These are phyloP conservation scores for Lyophyllum shimeji DNA, from an alignment of 768 basidiomycete species.

Conservation along the genomic window DNA sequence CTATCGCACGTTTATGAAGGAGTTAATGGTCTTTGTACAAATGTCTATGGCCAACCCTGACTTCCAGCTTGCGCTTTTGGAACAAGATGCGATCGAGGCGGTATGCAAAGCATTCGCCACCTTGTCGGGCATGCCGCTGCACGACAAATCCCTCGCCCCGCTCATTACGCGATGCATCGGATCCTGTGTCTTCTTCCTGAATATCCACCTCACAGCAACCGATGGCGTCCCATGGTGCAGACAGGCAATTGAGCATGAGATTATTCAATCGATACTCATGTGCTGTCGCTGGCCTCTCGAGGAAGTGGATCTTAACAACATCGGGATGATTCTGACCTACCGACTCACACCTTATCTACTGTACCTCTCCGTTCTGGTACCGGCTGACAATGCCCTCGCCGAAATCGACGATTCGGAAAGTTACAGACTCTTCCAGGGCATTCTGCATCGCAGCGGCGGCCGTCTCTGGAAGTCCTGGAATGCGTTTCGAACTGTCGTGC, in stretches of 20 bases:
- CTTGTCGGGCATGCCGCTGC: not conserved
- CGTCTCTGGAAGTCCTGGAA: not conserved
- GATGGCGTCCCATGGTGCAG: not conserved
- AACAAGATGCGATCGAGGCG: not conserved
- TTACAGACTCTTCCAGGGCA: not conserved
- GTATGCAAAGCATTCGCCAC: not conserved
- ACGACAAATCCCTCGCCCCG: not conserved
- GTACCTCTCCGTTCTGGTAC: not conserved
- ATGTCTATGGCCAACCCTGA: not conserved
- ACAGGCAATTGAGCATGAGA: not conserved
- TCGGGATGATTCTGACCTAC: not conserved
- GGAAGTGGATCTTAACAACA: not conserved
- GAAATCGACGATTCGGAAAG: not conserved
- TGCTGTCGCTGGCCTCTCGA: not conserved
- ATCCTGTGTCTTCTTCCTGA: not conserved
- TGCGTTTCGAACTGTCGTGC: not conserved
- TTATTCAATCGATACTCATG: not conserved
- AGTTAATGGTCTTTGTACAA: not conserved
- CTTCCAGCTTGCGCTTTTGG: not conserved
- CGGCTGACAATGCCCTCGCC: not conserved
- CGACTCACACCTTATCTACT: not conserved
- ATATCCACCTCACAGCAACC: not conserved
- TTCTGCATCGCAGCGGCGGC: not conserved
- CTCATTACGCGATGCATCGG: not conserved
- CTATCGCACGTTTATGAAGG: not conserved